A percentile compares a stretch with the other conserved stretches of the same genome.
phyloP scores from a whole-genome alignment of 495 filamentous ascomycete genomes.

The Apodospora peruviana region DNA sequence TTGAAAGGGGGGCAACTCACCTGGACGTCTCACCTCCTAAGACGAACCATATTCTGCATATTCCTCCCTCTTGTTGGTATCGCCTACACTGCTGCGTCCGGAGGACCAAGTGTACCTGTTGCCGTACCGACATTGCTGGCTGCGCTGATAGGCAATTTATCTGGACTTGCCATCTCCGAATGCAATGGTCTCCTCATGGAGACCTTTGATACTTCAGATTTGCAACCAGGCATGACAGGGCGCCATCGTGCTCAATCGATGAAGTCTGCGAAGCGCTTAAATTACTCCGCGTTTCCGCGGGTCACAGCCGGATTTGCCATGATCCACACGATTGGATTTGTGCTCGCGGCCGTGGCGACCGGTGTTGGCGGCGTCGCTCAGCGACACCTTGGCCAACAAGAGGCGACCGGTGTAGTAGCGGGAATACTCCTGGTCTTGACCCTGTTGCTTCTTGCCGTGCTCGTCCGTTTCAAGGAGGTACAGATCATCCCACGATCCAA shows the following conservation, averaged over 20 bases:
- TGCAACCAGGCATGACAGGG: conserved; percentile 56
- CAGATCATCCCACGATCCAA: conserved; percentile 59
- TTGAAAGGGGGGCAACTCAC: conserved; percentile 52
- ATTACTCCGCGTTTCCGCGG: conserved; percentile 64
- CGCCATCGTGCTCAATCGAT: conserved; percentile 42
- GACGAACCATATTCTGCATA: conserved; percentile 59
- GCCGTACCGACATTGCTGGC: conserved; percentile 62
- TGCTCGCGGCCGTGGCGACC: conserved; percentile 59
- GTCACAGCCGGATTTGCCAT: conserved; percentile 66
- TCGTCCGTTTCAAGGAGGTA: conserved; percentile 57
- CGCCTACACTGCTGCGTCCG: conserved; percentile 58
- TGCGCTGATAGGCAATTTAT: conserved; percentile 59
- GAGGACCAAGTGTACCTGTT: conserved; percentile 51
- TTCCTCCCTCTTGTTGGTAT: conserved; percentile 59
- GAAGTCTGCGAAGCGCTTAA: conserved; percentile 50
- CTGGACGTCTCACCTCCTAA: conserved; percentile 64
- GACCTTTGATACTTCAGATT: conserved; percentile 69
- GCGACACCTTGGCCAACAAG: conserved; percentile 58
- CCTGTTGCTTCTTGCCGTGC: conserved; percentile 51
- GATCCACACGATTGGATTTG: conserved; percentile 59
- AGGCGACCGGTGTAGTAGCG: conserved; percentile 58
- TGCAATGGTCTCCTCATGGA: conserved; percentile 76
- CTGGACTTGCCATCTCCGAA: conserved; percentile 67
- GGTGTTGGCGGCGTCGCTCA: conserved; percentile 56
- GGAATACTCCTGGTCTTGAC: conserved; percentile 57